Conservation (phyloP, 331 rosid species). For the Malus hybrid region DNA sequence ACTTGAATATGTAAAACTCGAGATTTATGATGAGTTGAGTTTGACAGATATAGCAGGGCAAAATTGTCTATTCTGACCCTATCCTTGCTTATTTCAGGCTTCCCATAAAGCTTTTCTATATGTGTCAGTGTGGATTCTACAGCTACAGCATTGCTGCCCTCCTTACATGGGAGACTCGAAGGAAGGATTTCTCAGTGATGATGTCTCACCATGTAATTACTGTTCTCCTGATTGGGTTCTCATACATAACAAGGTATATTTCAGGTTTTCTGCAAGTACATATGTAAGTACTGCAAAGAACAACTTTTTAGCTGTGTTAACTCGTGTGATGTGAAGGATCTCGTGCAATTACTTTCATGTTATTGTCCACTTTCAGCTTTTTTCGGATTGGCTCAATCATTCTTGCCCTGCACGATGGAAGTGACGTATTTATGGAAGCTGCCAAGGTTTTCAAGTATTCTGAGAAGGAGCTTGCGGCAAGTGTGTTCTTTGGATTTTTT, state of each 20-base stretch:
- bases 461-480: conserved; percentile 81
- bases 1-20: neutral
- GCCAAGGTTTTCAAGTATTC: conserved; percentile 95
- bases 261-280: neutral
- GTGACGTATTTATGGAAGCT: conserved; percentile 94
- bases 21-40: neutral
- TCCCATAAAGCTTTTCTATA: conserved; percentile 60
- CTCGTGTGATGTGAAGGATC: neutral
- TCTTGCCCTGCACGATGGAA: conserved; percentile 90
- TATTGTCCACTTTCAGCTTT: conserved; percentile 47
- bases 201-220: conserved; percentile 94
- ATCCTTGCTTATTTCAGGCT: conserved; percentile 44
- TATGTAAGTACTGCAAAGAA: neutral
- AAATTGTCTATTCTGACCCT: conserved; percentile 12
- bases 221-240: conserved; percentile 61
- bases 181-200: conserved; percentile 96
- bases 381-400: conserved; percentile 77
- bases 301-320: neutral
- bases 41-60: neutral
- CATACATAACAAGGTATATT: conserved; percentile 72
- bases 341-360: neutral
- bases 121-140: conserved; percentile 96
- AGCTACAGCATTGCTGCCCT: conserved; percentile 83
- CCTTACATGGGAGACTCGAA: conserved; percentile 87
- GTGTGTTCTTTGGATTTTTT: conserved; percentile 74